A percentile compares a stretch with the other conserved stretches of the same genome.
phyloP scores from a whole-genome alignment of 768 basidiomycete genomes.

The Trametes cingulata region DNA sequence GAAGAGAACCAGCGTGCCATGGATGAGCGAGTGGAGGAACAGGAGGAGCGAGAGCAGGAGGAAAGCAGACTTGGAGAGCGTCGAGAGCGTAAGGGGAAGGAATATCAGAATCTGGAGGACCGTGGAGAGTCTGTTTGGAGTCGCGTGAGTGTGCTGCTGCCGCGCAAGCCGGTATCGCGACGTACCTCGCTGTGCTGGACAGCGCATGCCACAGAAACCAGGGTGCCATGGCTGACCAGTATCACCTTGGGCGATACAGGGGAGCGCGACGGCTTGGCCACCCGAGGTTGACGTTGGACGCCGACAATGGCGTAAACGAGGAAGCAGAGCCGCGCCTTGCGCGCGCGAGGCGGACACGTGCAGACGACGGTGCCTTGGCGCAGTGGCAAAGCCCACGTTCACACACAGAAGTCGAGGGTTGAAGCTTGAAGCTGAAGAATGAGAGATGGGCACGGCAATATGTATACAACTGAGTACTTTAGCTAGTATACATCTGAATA shows the following conservation, averaged over 20 bases:
- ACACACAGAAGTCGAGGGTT: too few species aligned
- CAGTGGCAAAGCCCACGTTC: too few species aligned
- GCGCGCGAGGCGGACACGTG: constrained; percentile 10
- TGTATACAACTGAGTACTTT: neutral
- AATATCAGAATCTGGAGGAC: constrained; percentile 81
- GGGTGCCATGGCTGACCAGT: constrained; percentile 45
- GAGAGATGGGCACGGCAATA: neutral
- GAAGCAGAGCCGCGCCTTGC: neutral
- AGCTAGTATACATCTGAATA: neutral
- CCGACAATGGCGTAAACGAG: constrained; percentile 8
- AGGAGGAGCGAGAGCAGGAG: constrained; percentile 79
- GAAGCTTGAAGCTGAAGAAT: neutral
- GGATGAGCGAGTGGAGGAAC: constrained; percentile 74
- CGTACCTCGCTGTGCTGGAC: constrained; percentile 62
- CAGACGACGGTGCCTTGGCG: neutral
- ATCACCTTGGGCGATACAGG: constrained; percentile 18
- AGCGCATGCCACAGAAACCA: constrained; percentile 68
- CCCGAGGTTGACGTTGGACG: constrained; percentile 2
- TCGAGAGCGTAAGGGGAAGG: constrained; percentile 81
- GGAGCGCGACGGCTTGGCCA: constrained; percentile 14
- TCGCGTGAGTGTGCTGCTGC: constrained; percentile 5
- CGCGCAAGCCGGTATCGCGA: neutral
- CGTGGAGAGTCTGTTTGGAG: constrained; percentile 60
- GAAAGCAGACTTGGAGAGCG: constrained; percentile 78
- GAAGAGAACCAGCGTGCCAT: constrained; percentile 74